A percentile compares a stretch with the other conserved stretches of the same genome.
phyloP scores from a whole-genome alignment of 2,329 filamentous ascomycete genomes.

The Diaporthe batatas region DNA sequence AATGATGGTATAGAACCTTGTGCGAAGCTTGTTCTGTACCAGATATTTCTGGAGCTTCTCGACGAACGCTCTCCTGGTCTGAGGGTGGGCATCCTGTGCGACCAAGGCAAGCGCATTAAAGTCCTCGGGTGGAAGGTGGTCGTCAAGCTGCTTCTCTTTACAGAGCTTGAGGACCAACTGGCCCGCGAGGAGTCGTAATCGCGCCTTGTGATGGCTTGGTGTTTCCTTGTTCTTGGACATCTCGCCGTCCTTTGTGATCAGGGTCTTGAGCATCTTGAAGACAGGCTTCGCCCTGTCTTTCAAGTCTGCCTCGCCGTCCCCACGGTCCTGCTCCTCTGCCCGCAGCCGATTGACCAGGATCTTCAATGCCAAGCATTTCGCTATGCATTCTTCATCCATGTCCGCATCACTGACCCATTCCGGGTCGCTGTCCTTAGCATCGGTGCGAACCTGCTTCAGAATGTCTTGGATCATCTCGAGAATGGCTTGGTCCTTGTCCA shows the following conservation, averaged over 20 bases:
- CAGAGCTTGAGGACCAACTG: slow-evolving; percentile 88
- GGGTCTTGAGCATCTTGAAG: slow-evolving; percentile 81
- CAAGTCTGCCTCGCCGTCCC: slow-evolving; percentile 61
- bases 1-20: slow-evolving; percentile 88
- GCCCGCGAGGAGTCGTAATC: slow-evolving; percentile 85
- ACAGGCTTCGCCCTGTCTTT: slow-evolving; percentile 75
- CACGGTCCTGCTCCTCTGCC: slow-evolving; percentile 57
- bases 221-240: slow-evolving; percentile 81
- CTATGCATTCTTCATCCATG: slow-evolving; percentile 83
- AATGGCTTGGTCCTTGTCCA: slow-evolving; percentile 81
- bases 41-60: slow-evolving; percentile 93
- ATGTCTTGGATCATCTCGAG: slow-evolving; percentile 83
- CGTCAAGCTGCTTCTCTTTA: slow-evolving; percentile 80
- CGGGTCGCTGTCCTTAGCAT: slow-evolving; percentile 68
- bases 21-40: slow-evolving; percentile 75
- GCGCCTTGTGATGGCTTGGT: slow-evolving; percentile 81
- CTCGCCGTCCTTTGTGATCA: slow-evolving; percentile 84
- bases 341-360: slow-evolving; percentile 89
- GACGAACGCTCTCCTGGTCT: slow-evolving; percentile 84
- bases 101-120: slow-evolving; percentile 88
- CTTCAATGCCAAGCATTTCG: slow-evolving; percentile 87
- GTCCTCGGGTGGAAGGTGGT: slow-evolving; percentile 76
- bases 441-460: slow-evolving; percentile 76
- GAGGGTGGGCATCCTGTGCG: slow-evolving; percentile 80
- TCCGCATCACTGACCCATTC: slow-evolving; percentile 77